Evolutionary conservation across 352 stramenopile species (phyloP).

Genomic region (Phytophthora cryptogea): DNA sequence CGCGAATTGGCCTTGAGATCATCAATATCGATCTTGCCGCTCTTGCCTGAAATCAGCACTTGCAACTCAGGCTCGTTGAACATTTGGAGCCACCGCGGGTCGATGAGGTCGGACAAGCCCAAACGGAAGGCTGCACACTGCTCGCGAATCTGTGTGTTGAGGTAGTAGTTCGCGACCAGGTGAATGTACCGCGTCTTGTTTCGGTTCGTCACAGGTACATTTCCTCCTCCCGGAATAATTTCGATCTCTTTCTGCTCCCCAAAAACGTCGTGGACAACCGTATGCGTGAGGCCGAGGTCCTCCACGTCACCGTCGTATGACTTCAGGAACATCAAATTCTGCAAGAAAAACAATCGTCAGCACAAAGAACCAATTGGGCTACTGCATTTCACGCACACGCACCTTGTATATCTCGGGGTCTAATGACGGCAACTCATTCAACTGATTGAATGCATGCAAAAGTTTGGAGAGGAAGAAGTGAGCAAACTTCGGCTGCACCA

Average conservation of each 20-base stretch:
- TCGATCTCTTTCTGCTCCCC: slow-evolving; percentile 82
- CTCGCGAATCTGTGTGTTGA: slow-evolving; percentile 92
- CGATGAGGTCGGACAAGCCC: slow-evolving; percentile 94
- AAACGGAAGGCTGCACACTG: slow-evolving; percentile 93
- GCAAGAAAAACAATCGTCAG: slow-evolving; percentile 2
- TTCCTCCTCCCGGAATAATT: slow-evolving; percentile 88
- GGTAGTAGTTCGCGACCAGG: slow-evolving; percentile 95
- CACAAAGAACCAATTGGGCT: background rate
- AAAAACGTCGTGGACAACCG: slow-evolving; percentile 88
- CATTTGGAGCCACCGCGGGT: slow-evolving; percentile 91
- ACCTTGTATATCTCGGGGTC: slow-evolving; percentile 95
- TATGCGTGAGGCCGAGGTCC: slow-evolving; percentile 92
- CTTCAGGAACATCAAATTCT: slow-evolving; percentile 97
- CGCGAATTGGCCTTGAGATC: slow-evolving; percentile 90
- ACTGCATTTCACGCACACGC: background rate
- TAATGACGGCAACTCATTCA: slow-evolving; percentile 92
- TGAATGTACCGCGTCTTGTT: slow-evolving; percentile 97
- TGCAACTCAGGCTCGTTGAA: slow-evolving; percentile 98
- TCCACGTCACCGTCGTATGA: slow-evolving; percentile 93
- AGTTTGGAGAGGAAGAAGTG: slow-evolving; percentile 96
- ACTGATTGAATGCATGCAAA: slow-evolving; percentile 70
- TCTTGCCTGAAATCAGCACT: slow-evolving; percentile 91
- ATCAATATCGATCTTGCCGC: slow-evolving; percentile 54
- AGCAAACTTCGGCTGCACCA: slow-evolving; percentile 95
- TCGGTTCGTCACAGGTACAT: slow-evolving; percentile 88